Conservation (phyloP, 306 rosid species). For the Sphenostylis stenocarpa region DNA sequence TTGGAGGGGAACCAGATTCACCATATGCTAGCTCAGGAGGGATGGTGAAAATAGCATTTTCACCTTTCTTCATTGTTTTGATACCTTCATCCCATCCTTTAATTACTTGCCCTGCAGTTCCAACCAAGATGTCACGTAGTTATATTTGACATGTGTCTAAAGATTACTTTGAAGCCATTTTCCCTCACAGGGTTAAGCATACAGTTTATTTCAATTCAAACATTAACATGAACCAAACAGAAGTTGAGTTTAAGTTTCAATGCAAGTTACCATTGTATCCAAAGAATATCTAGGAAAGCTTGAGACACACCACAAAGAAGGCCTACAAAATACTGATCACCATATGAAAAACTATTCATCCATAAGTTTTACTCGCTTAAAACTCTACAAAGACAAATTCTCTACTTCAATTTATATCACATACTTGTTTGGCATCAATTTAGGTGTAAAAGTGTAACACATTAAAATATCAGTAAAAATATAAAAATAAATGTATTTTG, state of each 20-base stretch:
- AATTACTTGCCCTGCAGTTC: conserved; percentile 85
- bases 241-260: background rate
- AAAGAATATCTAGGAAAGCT: background rate
- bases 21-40: conserved; percentile 89
- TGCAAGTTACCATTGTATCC: background rate
- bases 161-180: background rate
- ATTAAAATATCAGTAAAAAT: background rate
- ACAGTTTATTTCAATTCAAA: background rate
- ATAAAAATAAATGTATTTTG: background rate
- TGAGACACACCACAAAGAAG: background rate
- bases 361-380: background rate
- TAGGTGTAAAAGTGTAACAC: background rate
- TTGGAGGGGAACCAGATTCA: conserved; percentile 77
- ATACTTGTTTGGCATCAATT: background rate
- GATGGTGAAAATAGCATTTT: conserved; percentile 80
- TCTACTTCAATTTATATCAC: background rate
- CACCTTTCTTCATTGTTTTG: conserved; percentile 93
- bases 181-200: background rate
- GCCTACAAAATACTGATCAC: background rate
- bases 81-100: conserved; percentile 96
- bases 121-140: background rate
- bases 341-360: background rate
- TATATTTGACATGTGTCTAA: background rate
- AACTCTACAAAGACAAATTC: background rate
- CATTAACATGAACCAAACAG: background rate